A percentile compares a stretch with the other conserved stretches of the same genome.
These are phyloP conservation scores for Suhomyces sp. DNA, from an alignment of 805 yeast genomes.

Conservation along the genomic window DNA sequence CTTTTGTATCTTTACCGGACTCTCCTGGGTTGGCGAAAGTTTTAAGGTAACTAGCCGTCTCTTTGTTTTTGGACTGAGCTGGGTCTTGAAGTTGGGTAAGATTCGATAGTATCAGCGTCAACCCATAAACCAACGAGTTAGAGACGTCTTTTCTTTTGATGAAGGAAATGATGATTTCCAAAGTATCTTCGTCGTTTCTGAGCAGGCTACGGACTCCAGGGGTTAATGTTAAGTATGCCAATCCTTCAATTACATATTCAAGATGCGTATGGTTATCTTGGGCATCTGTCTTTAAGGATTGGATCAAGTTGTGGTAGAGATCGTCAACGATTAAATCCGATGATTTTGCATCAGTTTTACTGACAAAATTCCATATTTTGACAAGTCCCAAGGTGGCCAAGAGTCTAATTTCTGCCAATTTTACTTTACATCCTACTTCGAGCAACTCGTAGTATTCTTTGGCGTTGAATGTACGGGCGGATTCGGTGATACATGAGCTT, in stretches of 20 bases:
- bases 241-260: conserved; percentile 40
- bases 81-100: conserved; percentile 31
- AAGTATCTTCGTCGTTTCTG: conserved; percentile 32
- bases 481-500: conserved; percentile 49
- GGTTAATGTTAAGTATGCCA: conserved; percentile 47
- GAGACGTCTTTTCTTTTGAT: conserved; percentile 4
- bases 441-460: conserved; percentile 43
- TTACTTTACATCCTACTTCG: conserved; percentile 28
- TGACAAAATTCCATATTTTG: conserved; percentile 55
- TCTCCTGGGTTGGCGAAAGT: conserved; percentile 31
- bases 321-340: conserved; percentile 6
- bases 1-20: conserved; percentile 19
- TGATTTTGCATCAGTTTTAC: background rate
- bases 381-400: conserved; percentile 47
- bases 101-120: conserved; percentile 40
- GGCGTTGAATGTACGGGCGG: conserved; percentile 46
- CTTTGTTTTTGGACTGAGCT: conserved; percentile 24
- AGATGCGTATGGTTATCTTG: conserved; percentile 7
- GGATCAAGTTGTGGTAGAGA: conserved; percentile 10
- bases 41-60: conserved; percentile 36
- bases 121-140: conserved; percentile 33
- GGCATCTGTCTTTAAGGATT: conserved; percentile 8
- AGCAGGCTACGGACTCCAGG: conserved; percentile 27
- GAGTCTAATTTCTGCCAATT: conserved; percentile 19
- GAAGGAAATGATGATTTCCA: conserved; percentile 18